These are phyloP conservation scores for Penicillium canariense DNA, from an alignment of 495 filamentous ascomycete species.

Conservation along the genomic window DNA sequence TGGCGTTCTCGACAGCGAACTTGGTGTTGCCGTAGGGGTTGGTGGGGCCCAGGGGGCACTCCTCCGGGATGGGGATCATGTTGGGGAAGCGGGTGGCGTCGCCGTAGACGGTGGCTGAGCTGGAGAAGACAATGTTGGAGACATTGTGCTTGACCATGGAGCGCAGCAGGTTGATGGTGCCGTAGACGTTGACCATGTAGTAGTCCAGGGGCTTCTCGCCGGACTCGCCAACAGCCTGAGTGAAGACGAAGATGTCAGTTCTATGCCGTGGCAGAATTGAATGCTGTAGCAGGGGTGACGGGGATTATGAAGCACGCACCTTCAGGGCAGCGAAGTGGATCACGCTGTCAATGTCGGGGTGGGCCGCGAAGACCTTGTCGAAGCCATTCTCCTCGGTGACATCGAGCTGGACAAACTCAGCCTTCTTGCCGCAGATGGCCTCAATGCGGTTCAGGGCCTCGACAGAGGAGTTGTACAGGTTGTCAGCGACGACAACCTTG, in stretches of 20 bases:
- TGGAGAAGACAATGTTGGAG: constrained; percentile 96
- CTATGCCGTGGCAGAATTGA: neutral
- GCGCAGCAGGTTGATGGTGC: constrained; percentile 81
- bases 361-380: constrained; percentile 82
- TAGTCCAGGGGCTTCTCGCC: constrained; percentile 95
- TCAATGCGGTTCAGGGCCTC: constrained; percentile 91
- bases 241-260: neutral
- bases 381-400: constrained; percentile 80
- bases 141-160: constrained; percentile 88
- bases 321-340: constrained; percentile 99
- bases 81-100: constrained; percentile 93
- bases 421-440: constrained; percentile 85
- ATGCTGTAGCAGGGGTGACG: too few relatives aligned
- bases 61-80: constrained; percentile 98
- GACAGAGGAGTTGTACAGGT: constrained; percentile 89
- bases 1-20: constrained; percentile 82
- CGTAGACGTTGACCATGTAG: constrained; percentile 94
- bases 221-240: constrained; percentile 87
- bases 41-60: constrained; percentile 92
- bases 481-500: constrained; percentile 94
- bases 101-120: constrained; percentile 93
- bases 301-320: constrained; percentile 56
- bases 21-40: constrained; percentile 98
- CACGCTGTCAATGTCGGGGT: constrained; percentile 93
- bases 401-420: constrained; percentile 81